Evolutionary conservation across 495 filamentous ascomycete genomes (phyloP), one percentile per base, ranked within the genome.

Genomic region (Neurospora sp.): DNA sequence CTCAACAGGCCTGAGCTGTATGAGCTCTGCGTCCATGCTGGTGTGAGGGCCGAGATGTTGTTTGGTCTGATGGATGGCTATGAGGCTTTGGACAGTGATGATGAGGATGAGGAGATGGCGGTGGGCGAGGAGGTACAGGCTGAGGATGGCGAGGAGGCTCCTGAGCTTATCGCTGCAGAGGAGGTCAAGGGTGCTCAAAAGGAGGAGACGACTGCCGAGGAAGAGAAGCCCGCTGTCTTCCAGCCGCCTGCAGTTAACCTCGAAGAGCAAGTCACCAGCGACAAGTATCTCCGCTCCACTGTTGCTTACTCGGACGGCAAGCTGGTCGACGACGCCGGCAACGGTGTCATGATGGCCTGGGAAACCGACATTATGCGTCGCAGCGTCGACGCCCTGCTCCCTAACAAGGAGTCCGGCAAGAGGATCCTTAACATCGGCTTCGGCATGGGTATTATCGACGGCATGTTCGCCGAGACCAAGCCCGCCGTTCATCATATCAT

Each of bases 311-410:
- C 87, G 37, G 89, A 91, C 72, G 83, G 82, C 27, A 89, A 92
- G 40, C 87, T 99, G 9, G 87, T 98, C 1, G 96, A 99, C 75
- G 84, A 85, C 4, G 88, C 90, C 69, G 85, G 87, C 7, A 99
- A 99, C 78, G 93, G 94, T 38, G 93, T 99, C 1, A 99, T 99
- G 96, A 86, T 99, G 96, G 86, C 91, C 38, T 99, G 96, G 96
- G 96, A 99, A 82, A 90, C 90, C 0, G 87, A 89, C 41, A 94
- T 98, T 71, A 99, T 99, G 96, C 86, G 87, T 71, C 86, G 87
- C 38, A 92, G 90, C 42, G 93, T 94, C 37, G 86, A 81, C 39
- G 75, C 81, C 0, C 74, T 85, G 7, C 80, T 84, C 31, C 79
- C 83, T 0, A 78, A 69, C n/a, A 79, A 78, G 7, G 71, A 81